phyloP scores from a whole-genome alignment of 164 flowering plant genomes.

The Protea cynaroides region DNA sequence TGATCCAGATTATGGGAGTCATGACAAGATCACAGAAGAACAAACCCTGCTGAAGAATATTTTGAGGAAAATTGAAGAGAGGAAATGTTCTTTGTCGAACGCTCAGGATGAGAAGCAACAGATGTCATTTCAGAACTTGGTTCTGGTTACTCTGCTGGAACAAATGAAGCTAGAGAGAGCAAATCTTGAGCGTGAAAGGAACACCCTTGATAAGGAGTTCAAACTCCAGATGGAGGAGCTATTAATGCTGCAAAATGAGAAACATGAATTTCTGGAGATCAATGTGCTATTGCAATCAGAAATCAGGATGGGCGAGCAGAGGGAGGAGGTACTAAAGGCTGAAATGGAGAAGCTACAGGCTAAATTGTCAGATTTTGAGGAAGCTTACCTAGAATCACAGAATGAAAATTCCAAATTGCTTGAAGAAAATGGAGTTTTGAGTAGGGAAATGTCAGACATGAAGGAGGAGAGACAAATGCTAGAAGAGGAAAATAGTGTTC shows the following conservation, averaged over 20 bases:
- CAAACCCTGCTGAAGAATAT: constrained; percentile 5
- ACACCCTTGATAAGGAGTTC: constrained; percentile 8
- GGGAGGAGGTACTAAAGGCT: constrained; percentile 9
- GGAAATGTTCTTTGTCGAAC: not conserved
- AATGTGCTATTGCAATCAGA: constrained; percentile 8
- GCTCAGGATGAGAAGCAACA: constrained; percentile 6
- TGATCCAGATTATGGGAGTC: constrained; percentile 1
- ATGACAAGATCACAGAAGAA: not conserved
- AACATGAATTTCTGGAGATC: constrained; percentile 6
- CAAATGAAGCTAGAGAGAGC: constrained; percentile 7
- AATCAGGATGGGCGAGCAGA: not conserved
- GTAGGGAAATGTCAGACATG: constrained; percentile 5
- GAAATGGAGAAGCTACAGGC: constrained; percentile 1
- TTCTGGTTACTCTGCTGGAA: constrained; percentile 10
- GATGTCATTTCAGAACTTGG: constrained; percentile 6
- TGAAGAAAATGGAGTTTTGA: constrained; percentile 12
- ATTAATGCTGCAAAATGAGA: constrained; percentile 1
- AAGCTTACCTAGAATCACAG: constrained; percentile 3
- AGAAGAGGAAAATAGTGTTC: constrained; percentile 33
- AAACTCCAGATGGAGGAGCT: constrained; percentile 6
- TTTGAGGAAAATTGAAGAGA: constrained; percentile 2
- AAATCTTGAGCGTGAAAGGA: constrained; percentile 1
- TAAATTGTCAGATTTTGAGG: constrained; percentile 9
- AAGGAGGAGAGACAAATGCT: constrained; percentile 6
- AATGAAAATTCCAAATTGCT: constrained; percentile 5